phyloP scores from a whole-genome alignment of 371 early-diverging fungal species.

The Mucor saturninus region DNA sequence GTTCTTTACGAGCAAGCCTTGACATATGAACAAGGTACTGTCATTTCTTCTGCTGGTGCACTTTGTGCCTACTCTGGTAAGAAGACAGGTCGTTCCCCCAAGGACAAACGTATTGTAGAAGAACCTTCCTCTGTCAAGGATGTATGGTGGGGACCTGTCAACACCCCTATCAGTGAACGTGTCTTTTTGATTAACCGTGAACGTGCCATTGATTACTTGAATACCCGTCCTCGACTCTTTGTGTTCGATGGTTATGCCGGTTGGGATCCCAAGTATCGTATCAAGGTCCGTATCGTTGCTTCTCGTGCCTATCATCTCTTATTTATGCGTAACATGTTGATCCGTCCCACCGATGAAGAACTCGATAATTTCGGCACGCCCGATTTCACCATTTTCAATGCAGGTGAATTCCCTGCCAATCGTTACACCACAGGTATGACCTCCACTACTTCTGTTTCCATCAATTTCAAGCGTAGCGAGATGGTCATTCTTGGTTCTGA shows the following conservation, averaged over 20 bases:
- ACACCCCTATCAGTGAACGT: slow-evolving; percentile 86
- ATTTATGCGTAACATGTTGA: slow-evolving; percentile 98
- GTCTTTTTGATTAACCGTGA: slow-evolving; percentile 96
- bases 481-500: slow-evolving; percentile 96
- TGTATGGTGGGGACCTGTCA: slow-evolving; percentile 98
- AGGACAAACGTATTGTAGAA: slow-evolving; percentile 97
- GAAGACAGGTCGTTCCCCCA: slow-evolving; percentile 90
- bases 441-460: slow-evolving; percentile 88
- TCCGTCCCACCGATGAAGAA: slow-evolving; percentile 93
- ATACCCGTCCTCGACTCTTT: slow-evolving; percentile 91
- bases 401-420: slow-evolving; percentile 97
- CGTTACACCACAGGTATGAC: slow-evolving; percentile 97
- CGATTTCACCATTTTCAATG: slow-evolving; percentile 97
- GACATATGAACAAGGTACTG: slow-evolving; percentile 86
- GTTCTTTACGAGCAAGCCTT: slow-evolving; percentile 96
- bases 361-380: slow-evolving; percentile 92
- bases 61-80: slow-evolving; percentile 89
- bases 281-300: slow-evolving; percentile 95
- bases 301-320: slow-evolving; percentile 95
- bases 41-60: slow-evolving; percentile 91
- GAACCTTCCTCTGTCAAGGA: slow-evolving; percentile 80
- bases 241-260: slow-evolving; percentile 95
- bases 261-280: slow-evolving; percentile 97
- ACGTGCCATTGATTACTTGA: slow-evolving; percentile 95
- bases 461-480: slow-evolving; percentile 85